A percentile compares a stretch with the other conserved stretches of the same genome.
phyloP scores from a whole-genome alignment of 805 yeast species.

The Lipomyces lipofer region DNA sequence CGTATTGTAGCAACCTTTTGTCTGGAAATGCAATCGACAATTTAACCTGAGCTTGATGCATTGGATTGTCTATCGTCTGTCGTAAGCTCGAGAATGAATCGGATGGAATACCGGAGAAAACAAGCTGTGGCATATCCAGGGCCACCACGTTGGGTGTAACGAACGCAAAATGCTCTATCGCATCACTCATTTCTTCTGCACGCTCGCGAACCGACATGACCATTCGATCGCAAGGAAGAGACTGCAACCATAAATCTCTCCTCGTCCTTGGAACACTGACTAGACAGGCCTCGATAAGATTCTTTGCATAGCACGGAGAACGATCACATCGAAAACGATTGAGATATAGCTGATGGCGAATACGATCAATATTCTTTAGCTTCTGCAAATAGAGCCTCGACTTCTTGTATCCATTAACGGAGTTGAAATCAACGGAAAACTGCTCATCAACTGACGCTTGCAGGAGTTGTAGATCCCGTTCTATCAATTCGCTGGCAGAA shows the following conservation, averaged over 20 bases:
- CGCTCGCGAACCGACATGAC: slow-evolving; percentile 37
- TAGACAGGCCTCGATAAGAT: slow-evolving; percentile 7
- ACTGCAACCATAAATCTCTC: slow-evolving; percentile 13
- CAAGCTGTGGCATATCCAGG: slow-evolving; percentile 54
- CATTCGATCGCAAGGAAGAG: slow-evolving; percentile 7
- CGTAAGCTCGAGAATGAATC: slow-evolving; percentile 16
- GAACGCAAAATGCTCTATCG: slow-evolving; percentile 74
- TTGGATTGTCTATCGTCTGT: slow-evolving; percentile 46
- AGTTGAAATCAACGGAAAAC: slow-evolving; percentile 26
- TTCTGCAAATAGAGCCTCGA: slow-evolving; percentile 56
- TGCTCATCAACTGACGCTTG: slow-evolving; percentile 30
- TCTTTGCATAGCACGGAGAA: slow-evolving; percentile 63
- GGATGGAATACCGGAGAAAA: slow-evolving; percentile 38
- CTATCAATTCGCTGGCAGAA: slow-evolving; percentile 39
- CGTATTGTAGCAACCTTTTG: slow-evolving; percentile 85
- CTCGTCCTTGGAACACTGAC: background rate
- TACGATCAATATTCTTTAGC: slow-evolving; percentile 50
- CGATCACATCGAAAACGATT: slow-evolving; percentile 66
- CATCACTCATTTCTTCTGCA: slow-evolving; percentile 45
- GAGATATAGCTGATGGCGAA: slow-evolving; percentile 59
- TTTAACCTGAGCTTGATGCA: slow-evolving; percentile 82
- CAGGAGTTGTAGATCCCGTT: slow-evolving; percentile 39
- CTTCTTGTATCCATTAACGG: slow-evolving; percentile 56
- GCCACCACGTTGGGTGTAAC: slow-evolving; percentile 86
- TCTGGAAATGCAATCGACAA: slow-evolving; percentile 95